Evolutionary conservation across 2,329 filamentous ascomycete genomes (phyloP), one percentile per base, ranked within the genome.

Genomic region (Diplocarpon mali): DNA sequence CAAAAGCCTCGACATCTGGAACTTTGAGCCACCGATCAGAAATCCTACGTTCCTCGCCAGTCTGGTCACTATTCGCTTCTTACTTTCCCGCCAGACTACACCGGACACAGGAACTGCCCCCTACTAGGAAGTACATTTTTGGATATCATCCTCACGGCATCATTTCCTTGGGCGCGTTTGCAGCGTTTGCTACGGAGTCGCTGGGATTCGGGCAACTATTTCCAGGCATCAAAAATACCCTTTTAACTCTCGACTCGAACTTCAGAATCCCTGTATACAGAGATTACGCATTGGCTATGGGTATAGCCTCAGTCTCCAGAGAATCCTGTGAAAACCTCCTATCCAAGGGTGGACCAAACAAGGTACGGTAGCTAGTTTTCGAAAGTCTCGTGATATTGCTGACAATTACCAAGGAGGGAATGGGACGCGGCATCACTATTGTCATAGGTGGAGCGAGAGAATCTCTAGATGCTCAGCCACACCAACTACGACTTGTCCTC

Each of bases 141-240:
- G 90, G 90, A 36, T 96, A 96, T 64, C 92, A 96, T 58, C 92
- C 92, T 0, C 92, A 98, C 61, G 90, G 92, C 17, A 96, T 98
- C 64, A 95, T 98, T 59, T 92, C 85, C 5, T 87, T 95, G 57
- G 92, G 90, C n/a, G 90, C 89, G 0, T 95, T 90, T 67, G 85
- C 80, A 5, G 85, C 89, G 5, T 96, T 96, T 60, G 85, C 75
- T 3, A 96, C 90, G 0, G 89, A 95, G 57, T 87, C 87, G 0
- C 72, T 95, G 0, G 87, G 87, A 0, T 96, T 95, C 63, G 73
- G 77, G 0, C 78, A 85, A 45, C 77, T 94, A 49, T 98, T 95
- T 58, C 92, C 92, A 0, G 90, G 88, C 48, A 95, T 98, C 63
- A 95, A 85, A 37, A 96, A 96, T 65, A 89, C 85, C 7, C 69